Evolutionary conservation across 2,329 filamentous ascomycete species (phyloP).

Genomic region (Ramularia collo-cygni): DNA sequence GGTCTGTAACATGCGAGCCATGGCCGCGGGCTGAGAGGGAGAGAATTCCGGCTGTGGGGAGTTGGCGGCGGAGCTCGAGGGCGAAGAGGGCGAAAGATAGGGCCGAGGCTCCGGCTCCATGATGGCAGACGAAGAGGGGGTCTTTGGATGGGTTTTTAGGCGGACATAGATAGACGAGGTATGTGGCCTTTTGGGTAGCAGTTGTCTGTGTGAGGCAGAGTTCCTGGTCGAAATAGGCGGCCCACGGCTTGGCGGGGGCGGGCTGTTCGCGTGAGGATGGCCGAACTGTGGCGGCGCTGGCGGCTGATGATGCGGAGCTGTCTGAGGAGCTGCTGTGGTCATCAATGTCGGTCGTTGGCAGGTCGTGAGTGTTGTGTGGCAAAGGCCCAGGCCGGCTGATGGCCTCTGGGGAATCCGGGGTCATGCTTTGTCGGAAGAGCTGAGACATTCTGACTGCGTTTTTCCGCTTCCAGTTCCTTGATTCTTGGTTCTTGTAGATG

Average conservation of each 20-base stretch:
- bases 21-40: slow-evolving; percentile 83
- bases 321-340: slow-evolving; percentile 38
- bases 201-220: slow-evolving; percentile 57
- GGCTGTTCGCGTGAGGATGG: slow-evolving; percentile 31
- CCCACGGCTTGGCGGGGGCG: slow-evolving; percentile 70
- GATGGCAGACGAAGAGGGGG: slow-evolving; percentile 86
- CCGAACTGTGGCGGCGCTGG: slow-evolving; percentile 58
- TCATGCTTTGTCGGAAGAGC: slow-evolving; percentile 20
- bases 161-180: slow-evolving; percentile 84
- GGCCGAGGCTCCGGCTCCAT: slow-evolving; percentile 88
- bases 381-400: slow-evolving; percentile 15
- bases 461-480: too few relatives aligned
- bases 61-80: slow-evolving; percentile 65
- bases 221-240: slow-evolving; percentile 83
- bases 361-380: slow-evolving; percentile 9
- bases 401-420: slow-evolving; percentile 9
- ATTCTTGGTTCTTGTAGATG: too few relatives aligned
- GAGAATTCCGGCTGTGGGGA: slow-evolving; percentile 76
- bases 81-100: slow-evolving; percentile 83
- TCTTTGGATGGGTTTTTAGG: slow-evolving; percentile 55
- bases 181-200: slow-evolving; percentile 47
- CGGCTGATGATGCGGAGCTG: slow-evolving; percentile 80
- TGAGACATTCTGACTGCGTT: slow-evolving; percentile 21
- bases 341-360: slow-evolving; percentile 27
- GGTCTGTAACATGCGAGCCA: slow-evolving; percentile 58